A percentile compares a stretch with the other conserved stretches of the same genome.
Conservation (phyloP, 805 yeast genomes). For the Cyberlindnera subsufficiens region DNA sequence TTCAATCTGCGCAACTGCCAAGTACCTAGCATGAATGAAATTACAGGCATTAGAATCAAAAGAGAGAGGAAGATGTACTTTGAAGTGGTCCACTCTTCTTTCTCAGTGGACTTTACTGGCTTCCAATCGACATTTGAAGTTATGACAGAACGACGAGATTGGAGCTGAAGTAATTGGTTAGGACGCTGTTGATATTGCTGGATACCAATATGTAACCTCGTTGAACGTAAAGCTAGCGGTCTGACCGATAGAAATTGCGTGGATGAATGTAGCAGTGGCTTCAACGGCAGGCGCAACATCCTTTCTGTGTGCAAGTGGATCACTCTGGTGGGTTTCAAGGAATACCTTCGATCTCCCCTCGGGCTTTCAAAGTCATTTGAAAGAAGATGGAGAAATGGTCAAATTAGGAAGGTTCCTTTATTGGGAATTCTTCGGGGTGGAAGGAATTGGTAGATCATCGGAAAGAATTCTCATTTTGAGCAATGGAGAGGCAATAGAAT, state of each 20-base stretch:
- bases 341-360: too few species aligned
- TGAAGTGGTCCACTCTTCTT: conserved; percentile 25
- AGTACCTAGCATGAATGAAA: conserved; percentile 80
- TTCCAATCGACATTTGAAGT: conserved; percentile 82
- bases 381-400: too few species aligned
- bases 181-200: not conserved
- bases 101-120: conserved; percentile 51
- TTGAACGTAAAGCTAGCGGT: not conserved
- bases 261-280: not conserved
- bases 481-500: too few species aligned
- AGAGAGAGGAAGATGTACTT: conserved; percentile 30
- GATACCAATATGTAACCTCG: not conserved
- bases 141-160: conserved; percentile 30
- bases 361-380: too few species aligned
- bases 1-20: conserved; percentile 86
- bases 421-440: too few species aligned
- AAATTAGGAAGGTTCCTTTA: too few species aligned
- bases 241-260: not conserved
- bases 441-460: not conserved
- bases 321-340: too few species aligned
- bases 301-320: too few species aligned
- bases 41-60: conserved; percentile 71
- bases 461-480: not conserved
- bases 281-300: not conserved
- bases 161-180: not conserved